Evolutionary conservation across 2,329 filamentous ascomycete genomes (phyloP).

Genomic region (Lasiodiplodia gonubiensis): DNA sequence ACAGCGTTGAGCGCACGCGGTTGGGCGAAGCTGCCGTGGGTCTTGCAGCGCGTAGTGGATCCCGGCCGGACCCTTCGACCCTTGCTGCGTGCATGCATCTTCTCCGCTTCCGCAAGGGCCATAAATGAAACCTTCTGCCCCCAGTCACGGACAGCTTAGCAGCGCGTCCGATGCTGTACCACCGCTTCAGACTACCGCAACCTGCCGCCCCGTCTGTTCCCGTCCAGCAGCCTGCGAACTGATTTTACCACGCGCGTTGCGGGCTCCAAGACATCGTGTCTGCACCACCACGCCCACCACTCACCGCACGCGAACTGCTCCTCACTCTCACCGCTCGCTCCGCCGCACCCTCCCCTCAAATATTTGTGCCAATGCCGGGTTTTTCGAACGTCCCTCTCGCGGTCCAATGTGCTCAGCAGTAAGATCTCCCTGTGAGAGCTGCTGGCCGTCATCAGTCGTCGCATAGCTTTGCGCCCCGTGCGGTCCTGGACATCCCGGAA

Average conservation of each 20-base stretch:
- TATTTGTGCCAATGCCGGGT: conserved; percentile 21
- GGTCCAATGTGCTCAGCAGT: conserved; percentile 20
- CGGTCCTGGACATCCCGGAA: neutral
- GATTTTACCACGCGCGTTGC: conserved; percentile 11
- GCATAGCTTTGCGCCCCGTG: neutral
- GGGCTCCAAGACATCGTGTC: neutral
- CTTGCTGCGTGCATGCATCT: conserved; percentile 24
- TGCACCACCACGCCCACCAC: neutral
- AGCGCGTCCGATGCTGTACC: conserved; percentile 20
- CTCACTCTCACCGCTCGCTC: conserved; percentile 14
- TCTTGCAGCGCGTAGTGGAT: conserved; percentile 8
- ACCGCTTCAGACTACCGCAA: conserved; percentile 4
- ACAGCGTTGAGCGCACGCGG: conserved; percentile 19
- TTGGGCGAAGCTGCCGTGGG: conserved; percentile 2
- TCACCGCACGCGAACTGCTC: neutral
- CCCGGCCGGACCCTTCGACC: conserved; percentile 4
- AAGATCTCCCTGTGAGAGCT: neutral
- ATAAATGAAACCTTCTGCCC: conserved; percentile 26
- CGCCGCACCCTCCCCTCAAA: neutral
- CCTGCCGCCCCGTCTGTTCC: conserved; percentile 20
- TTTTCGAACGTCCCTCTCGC: neutral
- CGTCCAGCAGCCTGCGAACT: neutral
- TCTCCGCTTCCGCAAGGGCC: conserved; percentile 26
- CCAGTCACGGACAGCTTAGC: neutral
- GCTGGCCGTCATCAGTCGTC: neutral